phyloP scores from a whole-genome alignment of 257 asterid species.

The Ilex asprella region DNA sequence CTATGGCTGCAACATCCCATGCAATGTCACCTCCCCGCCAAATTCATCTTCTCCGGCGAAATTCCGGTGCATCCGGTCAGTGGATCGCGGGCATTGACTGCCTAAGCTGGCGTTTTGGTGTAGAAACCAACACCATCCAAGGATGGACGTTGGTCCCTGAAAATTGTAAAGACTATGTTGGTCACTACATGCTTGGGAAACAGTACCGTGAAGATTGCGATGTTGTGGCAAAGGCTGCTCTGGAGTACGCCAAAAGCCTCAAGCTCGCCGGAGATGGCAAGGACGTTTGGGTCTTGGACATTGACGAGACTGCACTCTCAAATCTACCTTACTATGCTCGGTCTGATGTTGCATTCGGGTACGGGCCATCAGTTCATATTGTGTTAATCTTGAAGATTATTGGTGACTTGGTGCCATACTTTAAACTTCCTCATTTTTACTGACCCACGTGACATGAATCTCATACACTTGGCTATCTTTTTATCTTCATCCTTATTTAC shows the following conservation, averaged over 20 bases:
- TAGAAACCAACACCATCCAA: constrained; percentile 49
- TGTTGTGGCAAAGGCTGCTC: constrained; percentile 38
- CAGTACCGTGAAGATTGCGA: constrained; percentile 55
- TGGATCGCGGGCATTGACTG: constrained; percentile 37
- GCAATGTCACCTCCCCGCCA: constrained; percentile 8
- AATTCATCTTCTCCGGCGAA: constrained; percentile 42
- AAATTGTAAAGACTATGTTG: constrained; percentile 45
- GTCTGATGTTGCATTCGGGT: constrained; percentile 43
- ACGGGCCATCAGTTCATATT: background rate
- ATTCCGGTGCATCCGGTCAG: constrained; percentile 24
- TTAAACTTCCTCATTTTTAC: background rate
- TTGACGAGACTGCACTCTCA: constrained; percentile 50
- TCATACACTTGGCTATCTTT: background rate
- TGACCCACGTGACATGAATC: background rate
- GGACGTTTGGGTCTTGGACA: constrained; percentile 46
- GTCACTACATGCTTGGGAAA: constrained; percentile 57
- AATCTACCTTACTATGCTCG: constrained; percentile 44
- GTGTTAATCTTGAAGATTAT: background rate
- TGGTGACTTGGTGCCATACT: background rate
- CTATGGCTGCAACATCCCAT: constrained; percentile 1
- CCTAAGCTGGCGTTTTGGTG: constrained; percentile 72
- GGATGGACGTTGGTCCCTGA: constrained; percentile 42
- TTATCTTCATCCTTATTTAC: background rate
- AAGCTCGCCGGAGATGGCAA: constrained; percentile 24
- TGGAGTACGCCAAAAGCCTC: constrained; percentile 29